Conservation (phyloP, 2,329 filamentous ascomycete species). For the Colletotrichum zoysiae region DNA sequence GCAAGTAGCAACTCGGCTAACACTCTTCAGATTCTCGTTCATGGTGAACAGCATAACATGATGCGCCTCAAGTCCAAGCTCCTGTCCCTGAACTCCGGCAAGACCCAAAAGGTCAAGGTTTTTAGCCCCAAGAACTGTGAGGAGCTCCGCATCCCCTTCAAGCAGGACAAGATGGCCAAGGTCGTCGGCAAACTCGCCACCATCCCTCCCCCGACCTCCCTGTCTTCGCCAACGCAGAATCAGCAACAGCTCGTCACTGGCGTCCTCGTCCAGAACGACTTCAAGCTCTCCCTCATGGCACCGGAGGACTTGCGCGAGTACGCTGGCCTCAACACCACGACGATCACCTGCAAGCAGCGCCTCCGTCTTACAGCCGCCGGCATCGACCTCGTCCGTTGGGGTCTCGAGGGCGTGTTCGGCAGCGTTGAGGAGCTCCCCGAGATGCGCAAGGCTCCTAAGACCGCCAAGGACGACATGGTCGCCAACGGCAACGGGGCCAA, state of each 20-base stretch:
- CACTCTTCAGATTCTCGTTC: conserved; percentile 82
- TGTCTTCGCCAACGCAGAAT: conserved; percentile 50
- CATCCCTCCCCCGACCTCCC: conserved; percentile 73
- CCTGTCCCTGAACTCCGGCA: conserved; percentile 88
- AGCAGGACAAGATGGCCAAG: conserved; percentile 93
- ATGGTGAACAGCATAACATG: conserved; percentile 98
- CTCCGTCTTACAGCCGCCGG: conserved; percentile 89
- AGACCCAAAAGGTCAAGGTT: conserved; percentile 86
- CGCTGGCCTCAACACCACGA: conserved; percentile 95
- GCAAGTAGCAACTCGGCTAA: conserved; percentile 28
- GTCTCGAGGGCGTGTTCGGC: conserved; percentile 93
- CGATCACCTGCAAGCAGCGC: conserved; percentile 91
- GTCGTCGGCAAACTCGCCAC: conserved; percentile 94
- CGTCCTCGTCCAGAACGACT: conserved; percentile 96
- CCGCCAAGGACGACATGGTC: conserved; percentile 52
- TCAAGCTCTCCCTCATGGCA: conserved; percentile 96
- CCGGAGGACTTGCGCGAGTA: conserved; percentile 96
- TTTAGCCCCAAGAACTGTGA: conserved; percentile 96
- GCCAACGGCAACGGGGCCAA: conserved; percentile 53
- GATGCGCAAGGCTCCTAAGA: conserved; percentile 56
- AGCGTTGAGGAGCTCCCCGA: conserved; percentile 78
- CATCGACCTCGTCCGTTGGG: conserved; percentile 92
- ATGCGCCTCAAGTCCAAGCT: conserved; percentile 96
- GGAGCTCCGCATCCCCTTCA: conserved; percentile 94
- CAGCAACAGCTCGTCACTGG: conserved; percentile 77